A percentile compares a stretch with the other conserved stretches of the same genome.
These are phyloP conservation scores for Leccinum solheimii DNA, from an alignment of 1,284 basidiomycete species.

Conservation along the genomic window DNA sequence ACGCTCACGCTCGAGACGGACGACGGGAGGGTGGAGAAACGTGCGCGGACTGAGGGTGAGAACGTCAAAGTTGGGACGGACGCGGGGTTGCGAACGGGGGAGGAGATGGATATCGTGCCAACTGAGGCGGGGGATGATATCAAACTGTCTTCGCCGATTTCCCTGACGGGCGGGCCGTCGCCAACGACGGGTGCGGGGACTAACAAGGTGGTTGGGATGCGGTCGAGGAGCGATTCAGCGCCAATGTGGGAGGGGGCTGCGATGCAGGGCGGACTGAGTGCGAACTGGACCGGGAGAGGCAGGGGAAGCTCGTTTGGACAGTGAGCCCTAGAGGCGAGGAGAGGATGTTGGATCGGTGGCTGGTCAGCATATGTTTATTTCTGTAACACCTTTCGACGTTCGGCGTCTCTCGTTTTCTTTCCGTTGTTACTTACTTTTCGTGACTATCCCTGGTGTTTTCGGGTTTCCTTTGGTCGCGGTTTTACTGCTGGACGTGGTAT, in stretches of 20 bases:
- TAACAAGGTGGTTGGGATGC: slow-evolving; percentile 17
- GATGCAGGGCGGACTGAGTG: slow-evolving; percentile 22
- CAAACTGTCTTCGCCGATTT: slow-evolving; percentile 25
- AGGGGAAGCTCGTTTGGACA: slow-evolving; percentile 37
- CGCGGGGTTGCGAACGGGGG: slow-evolving; percentile 30
- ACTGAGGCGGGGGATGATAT: slow-evolving; percentile 23
- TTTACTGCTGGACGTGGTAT: neutral
- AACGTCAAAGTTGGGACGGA: slow-evolving; percentile 5
- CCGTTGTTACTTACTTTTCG: neutral
- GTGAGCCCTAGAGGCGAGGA: slow-evolving; percentile 12
- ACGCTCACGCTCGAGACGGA: slow-evolving; percentile 29
- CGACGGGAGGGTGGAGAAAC: slow-evolving; percentile 40
- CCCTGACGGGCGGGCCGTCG: slow-evolving; percentile 18
- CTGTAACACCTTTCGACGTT: slow-evolving; percentile 19
- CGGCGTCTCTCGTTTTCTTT: slow-evolving; percentile 25
- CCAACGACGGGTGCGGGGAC: slow-evolving; percentile 2
- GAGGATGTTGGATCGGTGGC: neutral
- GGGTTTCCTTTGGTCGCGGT: neutral
- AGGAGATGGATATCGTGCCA: slow-evolving; percentile 34
- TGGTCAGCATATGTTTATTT: neutral
- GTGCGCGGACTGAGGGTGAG: slow-evolving; percentile 43
- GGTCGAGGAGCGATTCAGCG: slow-evolving; percentile 53
- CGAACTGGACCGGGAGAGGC: slow-evolving; percentile 39
- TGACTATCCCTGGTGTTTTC: neutral
- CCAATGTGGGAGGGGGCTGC: slow-evolving; percentile 46